Evolutionary conservation across 2,329 filamentous ascomycete species (phyloP), one percentile per base, ranked within the genome.

Genomic region (Ceratocystiopsis brevicomis): DNA sequence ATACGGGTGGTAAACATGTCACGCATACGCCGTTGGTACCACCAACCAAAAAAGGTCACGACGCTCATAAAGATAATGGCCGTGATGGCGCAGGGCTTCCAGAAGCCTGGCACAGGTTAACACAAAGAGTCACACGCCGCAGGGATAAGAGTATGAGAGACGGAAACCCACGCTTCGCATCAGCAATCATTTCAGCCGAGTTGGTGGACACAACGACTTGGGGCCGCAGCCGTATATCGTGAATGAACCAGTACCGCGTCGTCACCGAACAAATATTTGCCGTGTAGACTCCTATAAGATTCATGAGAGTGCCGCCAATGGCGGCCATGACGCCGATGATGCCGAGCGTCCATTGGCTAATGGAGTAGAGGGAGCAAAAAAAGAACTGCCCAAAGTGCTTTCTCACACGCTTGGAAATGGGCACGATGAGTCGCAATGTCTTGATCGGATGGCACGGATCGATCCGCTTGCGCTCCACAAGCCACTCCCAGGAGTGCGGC

Each of bases 241-340:
- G 43, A 1, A 41, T 39, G 10, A 48, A 41, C 53, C 53, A 54
- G 42, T 50, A 40, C 3, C 33, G 6, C 1, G 47, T 47, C 1
- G 49, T 51, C 19, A 53, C 25, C 34, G 44, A 41, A 42, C 52
- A 53, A 18, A 54, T 50, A 32, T 48, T 43, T 12, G 50, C 47
- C 17, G 48, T 38, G 33, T 55, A 55, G 10, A 55, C 51, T 11
- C 53, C 53, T 35, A 54, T 43, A 13, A 55, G 45, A 46, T 54
- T 52, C 52, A 55, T 51, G 16, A 48, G 17, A 0, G 53, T 54
- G 15, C 53, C 53, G 3, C 49, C 51, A 5, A 55, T 40, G 12
- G 52, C 47, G 0, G 53, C 33, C 59, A 68, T 50, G 59, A 68
- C 48, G 62, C 67, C 49, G 55, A 61, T 47, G 58, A 66, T 41